Conservation (phyloP, 1,284 basidiomycete species). For the Melampsora americana region DNA sequence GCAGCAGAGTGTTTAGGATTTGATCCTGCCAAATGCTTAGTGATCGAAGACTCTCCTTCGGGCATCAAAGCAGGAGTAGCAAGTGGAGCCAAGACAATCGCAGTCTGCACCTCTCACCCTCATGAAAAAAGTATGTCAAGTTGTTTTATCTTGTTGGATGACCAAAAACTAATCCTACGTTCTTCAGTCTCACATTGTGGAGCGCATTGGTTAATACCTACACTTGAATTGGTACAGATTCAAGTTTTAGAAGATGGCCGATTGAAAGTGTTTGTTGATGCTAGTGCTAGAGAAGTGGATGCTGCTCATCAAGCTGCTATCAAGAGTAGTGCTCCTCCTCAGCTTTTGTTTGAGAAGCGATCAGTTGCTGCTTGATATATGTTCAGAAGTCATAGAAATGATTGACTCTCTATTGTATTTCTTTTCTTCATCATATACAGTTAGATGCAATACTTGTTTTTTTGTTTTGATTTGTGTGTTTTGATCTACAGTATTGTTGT, state of each 20-base stretch:
- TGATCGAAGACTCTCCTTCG: slow-evolving; percentile 60
- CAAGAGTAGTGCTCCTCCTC: slow-evolving; percentile 16
- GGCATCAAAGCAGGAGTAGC: slow-evolving; percentile 65
- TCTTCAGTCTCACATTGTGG: slow-evolving; percentile 34
- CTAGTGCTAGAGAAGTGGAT: background rate
- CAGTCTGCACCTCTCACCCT: slow-evolving; percentile 64
- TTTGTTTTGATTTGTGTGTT: too few species aligned
- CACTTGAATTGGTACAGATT: slow-evolving; percentile 24
- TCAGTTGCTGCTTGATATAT: too few species aligned
- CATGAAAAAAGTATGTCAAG: slow-evolving; percentile 38
- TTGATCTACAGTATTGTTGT: too few species aligned
- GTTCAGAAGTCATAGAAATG: too few species aligned
- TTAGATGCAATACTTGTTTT: too few species aligned
- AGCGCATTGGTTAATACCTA: slow-evolving; percentile 36
- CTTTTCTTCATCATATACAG: too few species aligned
- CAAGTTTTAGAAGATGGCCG: slow-evolving; percentile 23
- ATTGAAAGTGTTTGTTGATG: slow-evolving; percentile 30
- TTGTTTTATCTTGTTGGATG: background rate
- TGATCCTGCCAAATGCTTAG: slow-evolving; percentile 59
- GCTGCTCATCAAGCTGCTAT: slow-evolving; percentile 13
- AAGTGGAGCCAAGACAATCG: slow-evolving; percentile 70
- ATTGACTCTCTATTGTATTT: too few species aligned
- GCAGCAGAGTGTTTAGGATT: slow-evolving; percentile 70
- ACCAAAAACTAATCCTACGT: background rate
- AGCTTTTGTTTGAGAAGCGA: background rate